A percentile compares a stretch with the other conserved stretches of the same genome.
These are phyloP conservation scores for Myochromella boudieri DNA, from an alignment of 768 basidiomycete genomes.

Conservation along the genomic window DNA sequence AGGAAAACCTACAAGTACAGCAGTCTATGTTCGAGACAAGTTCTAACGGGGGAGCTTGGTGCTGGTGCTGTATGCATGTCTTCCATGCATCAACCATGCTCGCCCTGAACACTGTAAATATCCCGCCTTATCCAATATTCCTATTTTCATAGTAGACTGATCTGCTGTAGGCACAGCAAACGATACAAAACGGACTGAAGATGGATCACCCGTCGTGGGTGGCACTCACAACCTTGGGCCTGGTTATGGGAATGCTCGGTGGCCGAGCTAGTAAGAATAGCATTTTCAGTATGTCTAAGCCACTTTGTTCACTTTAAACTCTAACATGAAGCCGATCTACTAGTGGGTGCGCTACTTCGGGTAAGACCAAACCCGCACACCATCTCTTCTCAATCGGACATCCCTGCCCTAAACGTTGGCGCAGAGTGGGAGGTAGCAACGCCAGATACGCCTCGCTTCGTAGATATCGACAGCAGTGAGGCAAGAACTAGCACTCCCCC, in stretches of 20 bases:
- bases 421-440: too few relatives aligned
- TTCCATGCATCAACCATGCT: slow-evolving; percentile 68
- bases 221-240: slow-evolving; percentile 41
- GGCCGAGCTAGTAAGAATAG: slow-evolving; percentile 52
- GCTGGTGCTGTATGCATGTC: slow-evolving; percentile 73
- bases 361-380: too few relatives aligned
- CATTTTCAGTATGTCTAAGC: slow-evolving; percentile 39
- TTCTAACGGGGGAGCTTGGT: slow-evolving; percentile 80
- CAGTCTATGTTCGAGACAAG: slow-evolving; percentile 77
- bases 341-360: slow-evolving; percentile 65
- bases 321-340: too few relatives aligned
- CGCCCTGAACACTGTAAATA: slow-evolving; percentile 63
- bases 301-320: too few relatives aligned
- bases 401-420: too few relatives aligned
- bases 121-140: slow-evolving; percentile 5
- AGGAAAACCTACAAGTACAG: slow-evolving; percentile 69
- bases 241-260: slow-evolving; percentile 46
- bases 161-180: slow-evolving; percentile 36
- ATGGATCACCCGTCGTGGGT: slow-evolving; percentile 43
- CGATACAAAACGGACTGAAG: slow-evolving; percentile 34
- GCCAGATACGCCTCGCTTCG: too few relatives aligned
- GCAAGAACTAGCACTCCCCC: too few relatives aligned
- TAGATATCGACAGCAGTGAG: too few relatives aligned
- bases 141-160: slow-evolving; percentile 1
- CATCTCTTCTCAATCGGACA: too few relatives aligned